Percentiles rank a stretch among this genome's conserved stretches.
Evolutionary conservation across 164 flowering plant species (phyloP).

Genomic region (Platanus orientalis): DNA sequence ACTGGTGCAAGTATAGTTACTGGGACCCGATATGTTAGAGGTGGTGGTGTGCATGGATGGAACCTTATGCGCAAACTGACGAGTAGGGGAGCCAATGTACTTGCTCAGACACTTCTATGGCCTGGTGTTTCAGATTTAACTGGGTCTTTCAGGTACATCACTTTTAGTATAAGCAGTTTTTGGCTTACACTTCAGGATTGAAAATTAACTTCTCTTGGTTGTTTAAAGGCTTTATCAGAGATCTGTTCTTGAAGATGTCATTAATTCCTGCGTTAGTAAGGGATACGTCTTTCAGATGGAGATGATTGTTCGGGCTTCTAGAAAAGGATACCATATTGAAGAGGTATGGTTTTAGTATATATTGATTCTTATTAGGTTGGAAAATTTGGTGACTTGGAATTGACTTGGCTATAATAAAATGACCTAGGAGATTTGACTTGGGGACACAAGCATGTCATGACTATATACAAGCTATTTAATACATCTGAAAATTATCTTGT

Average conservation of each 20-base stretch:
- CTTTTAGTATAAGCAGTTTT: slow-evolving; percentile 2
- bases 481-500: no score
- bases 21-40: slow-evolving; percentile 90
- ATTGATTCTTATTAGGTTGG: neutral
- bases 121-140: slow-evolving; percentile 99
- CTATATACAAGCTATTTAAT: no score
- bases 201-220: slow-evolving; percentile 10
- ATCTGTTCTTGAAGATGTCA: slow-evolving; percentile 86
- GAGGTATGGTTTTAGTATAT: slow-evolving; percentile 54
- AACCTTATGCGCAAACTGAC: slow-evolving; percentile 96
- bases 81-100: slow-evolving; percentile 97
- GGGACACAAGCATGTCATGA: no score
- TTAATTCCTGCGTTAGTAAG: slow-evolving; percentile 81
- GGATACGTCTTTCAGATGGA: slow-evolving; percentile 99
- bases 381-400: neutral
- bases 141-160: slow-evolving; percentile 81
- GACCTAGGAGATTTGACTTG: no score
- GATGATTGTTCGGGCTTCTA: slow-evolving; percentile 94
- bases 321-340: slow-evolving; percentile 88
- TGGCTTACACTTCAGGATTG: neutral
- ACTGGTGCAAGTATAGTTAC: slow-evolving; percentile 95
- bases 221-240: slow-evolving; percentile 67
- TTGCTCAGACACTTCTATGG: slow-evolving; percentile 94
- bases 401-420: no score
- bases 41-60: slow-evolving; percentile 99